These are phyloP conservation scores for Candida nemodendra DNA, from an alignment of 805 yeast species.

Conservation along the genomic window DNA sequence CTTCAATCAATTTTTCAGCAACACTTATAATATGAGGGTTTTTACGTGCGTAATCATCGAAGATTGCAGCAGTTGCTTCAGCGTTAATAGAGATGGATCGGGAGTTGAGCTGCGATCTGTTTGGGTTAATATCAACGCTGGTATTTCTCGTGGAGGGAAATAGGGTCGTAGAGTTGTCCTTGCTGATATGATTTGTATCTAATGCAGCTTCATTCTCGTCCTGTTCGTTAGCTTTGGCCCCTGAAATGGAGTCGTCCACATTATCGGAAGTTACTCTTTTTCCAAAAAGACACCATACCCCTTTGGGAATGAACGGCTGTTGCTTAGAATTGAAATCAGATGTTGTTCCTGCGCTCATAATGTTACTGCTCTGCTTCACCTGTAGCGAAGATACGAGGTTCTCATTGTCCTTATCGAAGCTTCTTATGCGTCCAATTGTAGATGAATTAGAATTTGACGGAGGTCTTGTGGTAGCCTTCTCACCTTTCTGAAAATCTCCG, in stretches of 20 bases:
- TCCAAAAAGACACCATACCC: conserved; percentile 14
- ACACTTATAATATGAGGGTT: conserved; percentile 15
- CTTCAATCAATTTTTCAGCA: conserved; percentile 12
- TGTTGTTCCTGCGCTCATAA: not conserved
- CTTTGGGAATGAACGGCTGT: conserved; percentile 4
- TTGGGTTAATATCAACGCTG: not conserved
- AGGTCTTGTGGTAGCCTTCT: not conserved
- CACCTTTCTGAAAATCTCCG: not conserved
- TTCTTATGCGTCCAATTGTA: not conserved
- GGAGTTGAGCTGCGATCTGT: not conserved
- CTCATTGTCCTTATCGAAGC: not conserved
- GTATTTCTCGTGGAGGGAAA: conserved; percentile 2
- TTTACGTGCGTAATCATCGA: conserved; percentile 11
- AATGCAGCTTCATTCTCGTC: not conserved
- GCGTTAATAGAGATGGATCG: not conserved
- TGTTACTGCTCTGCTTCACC: conserved; percentile 1
- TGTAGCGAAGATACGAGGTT: conserved; percentile 1
- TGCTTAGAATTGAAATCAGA: conserved; percentile 4
- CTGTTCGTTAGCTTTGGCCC: conserved; percentile 12
- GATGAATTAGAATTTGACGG: conserved; percentile 1
- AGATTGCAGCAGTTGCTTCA: conserved; percentile 2
- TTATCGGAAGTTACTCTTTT: conserved; percentile 6
- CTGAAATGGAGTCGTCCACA: conserved; percentile 3
- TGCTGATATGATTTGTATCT: not conserved
- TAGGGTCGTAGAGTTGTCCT: conserved; percentile 5